Conservation (phyloP, 805 yeast species). For the Ogataea pignaliae region DNA sequence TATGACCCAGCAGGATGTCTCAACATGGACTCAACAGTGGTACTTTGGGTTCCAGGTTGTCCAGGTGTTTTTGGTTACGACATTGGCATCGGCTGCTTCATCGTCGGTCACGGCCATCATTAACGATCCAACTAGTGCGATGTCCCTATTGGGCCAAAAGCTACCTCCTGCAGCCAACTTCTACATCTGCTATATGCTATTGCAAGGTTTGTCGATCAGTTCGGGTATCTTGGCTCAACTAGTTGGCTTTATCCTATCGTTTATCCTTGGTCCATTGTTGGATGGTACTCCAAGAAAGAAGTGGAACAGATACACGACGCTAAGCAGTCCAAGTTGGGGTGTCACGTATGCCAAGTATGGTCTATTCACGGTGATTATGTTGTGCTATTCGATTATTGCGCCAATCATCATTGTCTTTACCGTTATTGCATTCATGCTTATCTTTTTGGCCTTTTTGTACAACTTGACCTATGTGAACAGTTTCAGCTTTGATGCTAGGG, state of each 20-base stretch:
- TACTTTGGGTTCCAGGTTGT: constrained; percentile 87
- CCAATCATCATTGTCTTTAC: constrained; percentile 69
- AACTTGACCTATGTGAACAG: constrained; percentile 58
- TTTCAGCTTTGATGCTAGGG: constrained; percentile 60
- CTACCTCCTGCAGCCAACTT: constrained; percentile 90
- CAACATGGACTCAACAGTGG: constrained; percentile 81
- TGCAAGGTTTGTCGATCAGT: constrained; percentile 76
- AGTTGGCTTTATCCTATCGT: constrained; percentile 66
- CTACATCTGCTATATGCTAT: constrained; percentile 74
- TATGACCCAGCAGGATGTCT: constrained; percentile 67
- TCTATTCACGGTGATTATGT: constrained; percentile 64
- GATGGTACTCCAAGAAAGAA: constrained; percentile 90
- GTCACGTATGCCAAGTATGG: constrained; percentile 75
- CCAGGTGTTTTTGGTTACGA: constrained; percentile 81
- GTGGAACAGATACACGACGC: constrained; percentile 69
- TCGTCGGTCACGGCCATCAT: constrained; percentile 71
- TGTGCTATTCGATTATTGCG: constrained; percentile 75
- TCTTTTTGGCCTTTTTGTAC: constrained; percentile 61
- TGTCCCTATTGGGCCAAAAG: constrained; percentile 66
- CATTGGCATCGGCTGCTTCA: constrained; percentile 80
- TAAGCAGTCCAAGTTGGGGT: constrained; percentile 76
- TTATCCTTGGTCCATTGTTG: constrained; percentile 63
- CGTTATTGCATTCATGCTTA: constrained; percentile 49
- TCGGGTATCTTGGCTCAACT: constrained; percentile 76
- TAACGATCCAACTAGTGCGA: constrained; percentile 61